Base-by-base conservation (phyloP, 768 basidiomycete genomes). In the Trametes punicea region DNA sequence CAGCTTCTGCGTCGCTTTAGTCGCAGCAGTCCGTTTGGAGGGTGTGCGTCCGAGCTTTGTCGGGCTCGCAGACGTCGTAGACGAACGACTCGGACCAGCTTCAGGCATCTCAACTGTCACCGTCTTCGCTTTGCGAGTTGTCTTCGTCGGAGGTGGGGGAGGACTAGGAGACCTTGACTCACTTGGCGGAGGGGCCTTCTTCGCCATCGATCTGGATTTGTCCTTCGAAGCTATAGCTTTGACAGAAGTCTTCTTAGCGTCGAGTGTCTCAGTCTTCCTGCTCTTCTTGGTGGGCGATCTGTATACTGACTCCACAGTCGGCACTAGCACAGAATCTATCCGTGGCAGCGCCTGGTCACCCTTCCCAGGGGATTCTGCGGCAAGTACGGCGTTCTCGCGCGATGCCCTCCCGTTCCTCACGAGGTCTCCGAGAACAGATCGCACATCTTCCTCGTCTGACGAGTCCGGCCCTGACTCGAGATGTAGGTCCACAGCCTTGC, bases 21-120 rank as follows among this genome's bases (percentile, higher is more conserved):
- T 84, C 57, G 73, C 82, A 65, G 76, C 93, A 61, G 71, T 75
- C 63, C 77, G 84, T 69, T 44, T 61, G 29, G 68, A 64, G n/a
- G 57, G 51, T 44, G 63, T 60, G n/a, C 68, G 58, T 21, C 45
- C 51, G 27, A 62, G 23, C 6, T 57, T 61, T 16, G 46, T 20
- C 6, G 65, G 57, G 26, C 52, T 59, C 23, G 49, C 50, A 6
- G 54, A 57, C 13, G 62, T 51, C 11, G 46, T 45, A 11, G 59
- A 42, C 1, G n/a, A n/a, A n/a, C 34, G 38, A 47, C 62, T 68
- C 16, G 60, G 61, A 3, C 65, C 69, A 15, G 60, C 59, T 34
- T 57, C 62, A 13, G 62, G 52, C 10, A 59, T 46, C 9, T 42
- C 49, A 15, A 27, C 49, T 23, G 33, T 7, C 9, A 36, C 38